These are phyloP conservation scores for Vaccinium vitisidaea DNA, from an alignment of 148 eudicot genomes.

Conservation along the genomic window DNA sequence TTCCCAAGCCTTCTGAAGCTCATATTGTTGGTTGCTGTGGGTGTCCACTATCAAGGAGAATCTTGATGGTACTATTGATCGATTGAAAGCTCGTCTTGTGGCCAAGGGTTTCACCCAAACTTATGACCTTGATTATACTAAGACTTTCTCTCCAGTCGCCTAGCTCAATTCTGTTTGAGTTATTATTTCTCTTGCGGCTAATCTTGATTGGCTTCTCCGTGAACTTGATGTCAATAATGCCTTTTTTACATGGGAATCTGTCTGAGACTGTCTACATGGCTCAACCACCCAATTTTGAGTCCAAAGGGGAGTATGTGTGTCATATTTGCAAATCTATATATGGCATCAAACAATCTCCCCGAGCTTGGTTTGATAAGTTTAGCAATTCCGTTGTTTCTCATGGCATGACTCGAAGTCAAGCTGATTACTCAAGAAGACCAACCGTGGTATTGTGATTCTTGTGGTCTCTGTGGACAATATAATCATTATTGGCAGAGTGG, in stretches of 20 bases:
- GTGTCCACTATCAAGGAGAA: not conserved
- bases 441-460: not conserved
- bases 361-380: not conserved
- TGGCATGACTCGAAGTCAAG: not conserved
- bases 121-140: not conserved
- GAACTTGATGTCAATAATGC: not conserved
- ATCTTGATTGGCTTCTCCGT: not conserved
- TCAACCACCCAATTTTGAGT: not conserved
- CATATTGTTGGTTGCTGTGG: not conserved
- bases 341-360: not conserved
- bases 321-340: not conserved
- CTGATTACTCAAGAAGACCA: not conserved
- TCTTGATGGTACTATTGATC: not conserved
- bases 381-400: not conserved
- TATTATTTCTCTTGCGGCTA: not conserved
- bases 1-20: not conserved
- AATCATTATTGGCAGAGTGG: too few relatives aligned
- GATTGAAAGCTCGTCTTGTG: not conserved
- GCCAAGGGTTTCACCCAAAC: not conserved
- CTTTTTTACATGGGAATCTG: not conserved
- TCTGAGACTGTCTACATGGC: not conserved
- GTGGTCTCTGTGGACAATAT: not conserved
- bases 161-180: not conserved
- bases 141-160: not conserved
- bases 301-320: not conserved